Evolutionary conservation across 2,329 filamentous ascomycete species (phyloP).

Genomic region (Trichoderma atroviride): DNA sequence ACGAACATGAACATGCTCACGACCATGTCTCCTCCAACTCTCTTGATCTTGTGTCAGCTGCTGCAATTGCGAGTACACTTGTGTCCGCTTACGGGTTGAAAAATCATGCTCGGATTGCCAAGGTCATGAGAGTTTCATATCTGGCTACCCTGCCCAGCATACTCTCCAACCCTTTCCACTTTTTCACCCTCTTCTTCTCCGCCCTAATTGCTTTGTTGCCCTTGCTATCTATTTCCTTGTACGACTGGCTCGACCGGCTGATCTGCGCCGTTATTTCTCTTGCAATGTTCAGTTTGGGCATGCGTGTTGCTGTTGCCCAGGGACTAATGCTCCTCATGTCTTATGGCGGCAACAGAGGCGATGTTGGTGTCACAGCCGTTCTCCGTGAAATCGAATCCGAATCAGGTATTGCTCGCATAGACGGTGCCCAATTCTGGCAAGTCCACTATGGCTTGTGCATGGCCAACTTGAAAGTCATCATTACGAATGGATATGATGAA

Average conservation of each 20-base stretch:
- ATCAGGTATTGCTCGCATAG: slow-evolving; percentile 72
- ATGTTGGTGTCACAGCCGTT: slow-evolving; percentile 67
- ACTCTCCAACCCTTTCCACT: slow-evolving; percentile 93
- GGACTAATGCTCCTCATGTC: slow-evolving; percentile 97
- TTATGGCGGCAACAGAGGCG: slow-evolving; percentile 54
- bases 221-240: slow-evolving; percentile 77
- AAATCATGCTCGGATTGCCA: slow-evolving; percentile 90
- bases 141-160: slow-evolving; percentile 80
- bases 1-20: slow-evolving; percentile 66
- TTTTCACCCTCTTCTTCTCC: slow-evolving; percentile 88
- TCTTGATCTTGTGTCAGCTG: slow-evolving; percentile 77
- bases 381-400: slow-evolving; percentile 84
- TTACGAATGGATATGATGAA: slow-evolving; percentile 67
- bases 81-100: slow-evolving; percentile 84
- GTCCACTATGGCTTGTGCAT: slow-evolving; percentile 96
- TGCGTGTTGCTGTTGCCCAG: slow-evolving; percentile 80
- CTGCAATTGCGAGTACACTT: slow-evolving; percentile 80
- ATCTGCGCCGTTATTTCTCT: slow-evolving; percentile 81
- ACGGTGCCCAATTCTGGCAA: slow-evolving; percentile 97
- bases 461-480: slow-evolving; percentile 84
- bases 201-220: slow-evolving; percentile 78
- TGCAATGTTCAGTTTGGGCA: slow-evolving; percentile 85
- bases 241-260: slow-evolving; percentile 79
- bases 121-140: slow-evolving; percentile 84
- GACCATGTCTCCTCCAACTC: slow-evolving; percentile 70